Base-by-base conservation (phyloP, 202 grass and related monocot species). In the Zoysia matrella region DNA sequence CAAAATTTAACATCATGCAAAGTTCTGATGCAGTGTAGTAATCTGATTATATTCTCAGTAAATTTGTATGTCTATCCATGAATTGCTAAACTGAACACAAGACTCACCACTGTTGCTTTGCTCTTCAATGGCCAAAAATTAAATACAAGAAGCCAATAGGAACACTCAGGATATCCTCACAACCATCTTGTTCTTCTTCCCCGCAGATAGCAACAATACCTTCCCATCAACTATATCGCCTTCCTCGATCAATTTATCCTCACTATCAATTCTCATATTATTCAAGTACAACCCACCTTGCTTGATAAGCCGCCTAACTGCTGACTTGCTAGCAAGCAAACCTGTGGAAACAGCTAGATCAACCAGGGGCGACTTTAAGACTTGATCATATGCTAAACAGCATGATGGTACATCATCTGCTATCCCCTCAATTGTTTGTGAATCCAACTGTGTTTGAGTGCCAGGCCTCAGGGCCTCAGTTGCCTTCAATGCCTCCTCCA, bases 121-220 rank as follows among this genome's bases (percentile, higher is more conserved):
- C 47, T 82, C 54, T 54, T 74, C 44, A 40, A 68, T 11, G 7
- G 11, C 30, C 10, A 79, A 86, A 81, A 62, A 36, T 15, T 1
- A 81, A 69, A 72, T 70, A 81, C 42, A 83, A 65, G 0, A 70
- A 1, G 7, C 76, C 65, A 74, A 62, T 67, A 78, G 82, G 18
- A 93, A 30, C 9, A 85, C 73, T 94, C 87, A 95, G 80, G 86
- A 90, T 88, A 98, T 85, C 58, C 87, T 95, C 71, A 98, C 81
- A 75, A 95, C 90, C 89, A 95, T 98, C 90, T 95, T 98, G 54
- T 98, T 98, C 83, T 98, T 98, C 77, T 95, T 98, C 83, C 91
- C 96, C 13, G 96, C 91, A 87, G 92, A 98, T 77, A 98, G 81
- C 58, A 98, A 72, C 54, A 98, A 58, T 49, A 98, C 71, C 75